Base-by-base conservation (phyloP, 345 rosid genomes). In the Camelina neglecta region DNA sequence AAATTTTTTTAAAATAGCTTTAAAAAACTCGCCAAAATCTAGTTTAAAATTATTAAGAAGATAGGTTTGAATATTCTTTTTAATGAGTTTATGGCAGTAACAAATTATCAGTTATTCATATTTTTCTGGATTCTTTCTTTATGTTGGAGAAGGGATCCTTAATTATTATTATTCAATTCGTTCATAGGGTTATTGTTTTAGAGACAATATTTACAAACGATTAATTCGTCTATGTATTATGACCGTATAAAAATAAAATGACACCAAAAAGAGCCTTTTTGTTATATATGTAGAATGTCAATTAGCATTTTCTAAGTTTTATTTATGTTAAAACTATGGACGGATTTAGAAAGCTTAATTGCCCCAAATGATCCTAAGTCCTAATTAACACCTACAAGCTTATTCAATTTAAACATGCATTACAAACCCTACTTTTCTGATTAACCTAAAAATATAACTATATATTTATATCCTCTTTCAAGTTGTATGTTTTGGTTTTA, bases 41-140 rank as follows among this genome's bases (percentile, higher is more conserved):
- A n/a, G n/a, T n/a, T 50, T 50, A 50, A 39, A 5, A 65, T 13
- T 56, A 18, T 18, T 18, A 18, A 21, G 23, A 1, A 29, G 6
- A 45, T 47, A 21, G 2, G 39, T 72, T 63, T 41, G 24, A 4
- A 16, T 33, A 4, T 23, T 16, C 0, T 16, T 51, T 51, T 44
- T 12, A 41, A n/a, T 55, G n/a, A 2, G 62, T 68, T 24, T 20
- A 35, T 51, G 10, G 33, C n/a, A 23, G 35, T 62, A 54, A 33
- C 57, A 31, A 23, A 33, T 55, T 65, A 65, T 45, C 77, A 55
- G 64, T 23, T 41, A 65, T 65, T 65, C 57, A 58, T 31, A 56
- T 55, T 21, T 2, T 2, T 21, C 23, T 21, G 23, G 23, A 21
- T 21, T 21, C 23, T 21, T 21, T 21, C 23, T 21, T 21, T 21